Percentiles rank a stretch among this genome's conserved stretches.
Conservation (phyloP, 2,329 filamentous ascomycete genomes). For the Fusarium globosum region DNA sequence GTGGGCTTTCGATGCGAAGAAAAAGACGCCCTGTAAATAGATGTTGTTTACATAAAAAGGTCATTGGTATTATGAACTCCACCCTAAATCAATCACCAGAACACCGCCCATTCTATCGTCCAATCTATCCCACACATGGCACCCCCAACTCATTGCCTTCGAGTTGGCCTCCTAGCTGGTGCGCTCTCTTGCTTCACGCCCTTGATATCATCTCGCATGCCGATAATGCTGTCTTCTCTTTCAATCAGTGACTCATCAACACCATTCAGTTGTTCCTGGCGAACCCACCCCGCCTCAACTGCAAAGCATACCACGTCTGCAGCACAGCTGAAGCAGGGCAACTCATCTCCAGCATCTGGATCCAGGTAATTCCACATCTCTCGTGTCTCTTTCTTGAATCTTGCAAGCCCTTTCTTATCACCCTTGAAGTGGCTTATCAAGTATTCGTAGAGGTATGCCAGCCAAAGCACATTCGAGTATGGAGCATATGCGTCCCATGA, state of each 20-base stretch:
- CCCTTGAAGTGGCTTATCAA: constrained; percentile 60
- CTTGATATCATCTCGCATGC: constrained; percentile 43
- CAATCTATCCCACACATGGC: constrained; percentile 1
- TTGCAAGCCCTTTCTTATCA: constrained; percentile 56
- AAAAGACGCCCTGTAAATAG: neutral
- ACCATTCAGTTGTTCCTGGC: constrained; percentile 62
- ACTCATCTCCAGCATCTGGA: constrained; percentile 58
- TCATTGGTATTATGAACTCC: constrained; percentile 34
- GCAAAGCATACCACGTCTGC: constrained; percentile 68
- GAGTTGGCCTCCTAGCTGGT: constrained; percentile 42
- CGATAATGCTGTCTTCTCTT: constrained; percentile 56
- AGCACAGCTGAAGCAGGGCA: constrained; percentile 65
- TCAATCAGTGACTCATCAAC: constrained; percentile 50
- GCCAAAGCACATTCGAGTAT: constrained; percentile 74
- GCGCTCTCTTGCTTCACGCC: constrained; percentile 35
- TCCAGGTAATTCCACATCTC: constrained; percentile 67
- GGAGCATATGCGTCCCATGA: constrained; percentile 67
- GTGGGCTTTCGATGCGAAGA: neutral
- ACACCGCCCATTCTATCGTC: constrained; percentile 4
- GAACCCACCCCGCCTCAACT: constrained; percentile 68
- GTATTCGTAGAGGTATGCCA: constrained; percentile 70
- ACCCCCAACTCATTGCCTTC: constrained; percentile 21
- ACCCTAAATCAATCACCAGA: constrained; percentile 4
- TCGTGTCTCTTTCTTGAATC: constrained; percentile 60
- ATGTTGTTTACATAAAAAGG: neutral